A percentile compares a stretch with the other conserved stretches of the same genome.
Conservation (phyloP, 805 yeast species). For the Candida dajiaensis region DNA sequence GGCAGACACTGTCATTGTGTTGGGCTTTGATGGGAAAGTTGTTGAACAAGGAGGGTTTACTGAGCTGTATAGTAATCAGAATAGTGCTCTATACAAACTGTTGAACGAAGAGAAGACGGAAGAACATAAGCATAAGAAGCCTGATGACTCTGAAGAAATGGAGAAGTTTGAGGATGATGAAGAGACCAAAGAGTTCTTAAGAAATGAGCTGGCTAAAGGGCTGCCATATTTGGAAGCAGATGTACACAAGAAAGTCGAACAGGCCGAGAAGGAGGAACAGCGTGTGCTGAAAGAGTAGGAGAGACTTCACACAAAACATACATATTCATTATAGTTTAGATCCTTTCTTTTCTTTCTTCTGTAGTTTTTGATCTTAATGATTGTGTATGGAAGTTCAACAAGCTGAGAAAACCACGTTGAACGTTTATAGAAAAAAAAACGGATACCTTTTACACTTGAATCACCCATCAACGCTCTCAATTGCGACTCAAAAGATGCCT, state of each 20-base stretch:
- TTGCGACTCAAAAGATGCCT: constrained; percentile 4
- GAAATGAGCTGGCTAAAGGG: constrained; percentile 10
- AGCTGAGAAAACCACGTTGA: too few species aligned
- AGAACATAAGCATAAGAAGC: constrained; percentile 8
- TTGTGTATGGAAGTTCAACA: too few species aligned
- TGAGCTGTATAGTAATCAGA: constrained; percentile 44
- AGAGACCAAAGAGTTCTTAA: constrained; percentile 19
- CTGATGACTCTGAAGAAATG: constrained; percentile 5
- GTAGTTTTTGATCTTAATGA: too few species aligned
- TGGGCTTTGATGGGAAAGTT: constrained; percentile 75
- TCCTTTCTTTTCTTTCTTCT: too few species aligned
- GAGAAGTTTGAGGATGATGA: constrained; percentile 5
- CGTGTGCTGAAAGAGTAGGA: neutral
- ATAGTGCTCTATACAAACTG: constrained; percentile 33
- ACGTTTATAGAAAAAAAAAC: too few species aligned
- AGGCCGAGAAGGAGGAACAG: neutral
- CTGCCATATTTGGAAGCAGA: neutral
- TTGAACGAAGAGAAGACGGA: constrained; percentile 29
- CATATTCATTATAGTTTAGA: neutral
- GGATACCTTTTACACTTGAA: neutral
- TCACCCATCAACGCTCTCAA: neutral
- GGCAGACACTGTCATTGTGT: constrained; percentile 78
- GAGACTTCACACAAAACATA: neutral
- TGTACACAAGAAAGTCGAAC: neutral
- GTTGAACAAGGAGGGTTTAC: constrained; percentile 67